These are phyloP conservation scores for Funneliformis mosseae DNA, from an alignment of 192 early-diverging fungal species.

Conservation along the genomic window DNA sequence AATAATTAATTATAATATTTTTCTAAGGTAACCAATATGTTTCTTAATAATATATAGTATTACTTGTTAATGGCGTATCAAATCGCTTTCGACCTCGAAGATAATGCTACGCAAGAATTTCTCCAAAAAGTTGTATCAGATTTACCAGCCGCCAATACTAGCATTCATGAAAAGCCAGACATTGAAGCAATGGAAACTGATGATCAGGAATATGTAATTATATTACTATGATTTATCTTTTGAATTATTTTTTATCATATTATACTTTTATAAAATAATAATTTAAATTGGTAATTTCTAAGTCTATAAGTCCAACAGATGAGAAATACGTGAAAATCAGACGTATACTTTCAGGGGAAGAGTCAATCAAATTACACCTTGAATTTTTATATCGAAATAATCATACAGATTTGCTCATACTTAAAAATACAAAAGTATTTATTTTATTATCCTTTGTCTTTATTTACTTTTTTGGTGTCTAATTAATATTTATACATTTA, in stretches of 20 bases:
- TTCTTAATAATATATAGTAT: constrained; percentile 30
- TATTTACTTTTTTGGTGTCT: background rate
- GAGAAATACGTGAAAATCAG: constrained; percentile 62
- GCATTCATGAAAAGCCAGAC: constrained; percentile 24
- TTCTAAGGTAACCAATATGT: background rate
- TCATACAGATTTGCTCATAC: constrained; percentile 92
- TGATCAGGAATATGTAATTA: constrained; percentile 20
- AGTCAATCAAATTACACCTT: constrained; percentile 89
- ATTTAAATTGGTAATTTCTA: background rate
- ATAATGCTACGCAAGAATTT: constrained; percentile 96
- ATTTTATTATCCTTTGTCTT: background rate
- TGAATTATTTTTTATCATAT: background rate
- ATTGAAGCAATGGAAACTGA: constrained; percentile 19
- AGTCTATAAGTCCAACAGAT: constrained; percentile 11
- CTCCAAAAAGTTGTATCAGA: constrained; percentile 73
- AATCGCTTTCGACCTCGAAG: constrained; percentile 97
- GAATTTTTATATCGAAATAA: constrained; percentile 98
- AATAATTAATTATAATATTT: background rate
- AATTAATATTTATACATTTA: constrained; percentile 11
- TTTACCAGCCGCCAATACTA: constrained; percentile 51
- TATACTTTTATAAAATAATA: background rate
- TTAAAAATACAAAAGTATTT: constrained; percentile 85
- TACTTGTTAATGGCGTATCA: constrained; percentile 89
- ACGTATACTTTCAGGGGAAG: constrained; percentile 85
- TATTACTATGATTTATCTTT: background rate